Base-by-base conservation (phyloP, 2,329 filamentous ascomycete species). In the Pseudogymnoascus sp. region DNA sequence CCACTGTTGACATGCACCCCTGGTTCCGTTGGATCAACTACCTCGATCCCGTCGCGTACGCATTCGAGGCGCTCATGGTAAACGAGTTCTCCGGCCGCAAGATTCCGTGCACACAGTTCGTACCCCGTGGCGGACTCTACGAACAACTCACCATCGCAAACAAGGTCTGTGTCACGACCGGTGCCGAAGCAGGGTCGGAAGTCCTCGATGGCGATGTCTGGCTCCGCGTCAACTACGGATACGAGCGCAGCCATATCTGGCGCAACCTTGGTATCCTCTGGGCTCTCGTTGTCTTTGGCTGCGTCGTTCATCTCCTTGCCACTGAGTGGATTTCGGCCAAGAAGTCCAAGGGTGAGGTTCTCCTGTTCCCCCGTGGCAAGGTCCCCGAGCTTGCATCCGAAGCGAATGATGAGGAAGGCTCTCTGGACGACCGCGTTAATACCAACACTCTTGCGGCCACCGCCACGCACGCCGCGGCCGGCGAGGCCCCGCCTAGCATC, bases 1-100 rank as follows among this genome's bases (percentile, higher is more conserved):
- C 78, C 1, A 73, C 72, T 0, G 70, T 68, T 10, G 84, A 67
- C 74, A 95, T 96, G 89, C 81, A 89, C 6, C 83, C 79, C 1
- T 96, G 91, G 90, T 89, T 89, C 69, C 82, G 86, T 65, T 96
- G 91, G 91, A 84, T 96, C 66, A 89, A 89, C 72, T 93, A 90
- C 16, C 12, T 72, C 3, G 66, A 73, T 41, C 72, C 72, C 2
- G 82, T 96, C 10, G 85, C 84, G 1, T 96, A 96, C 67, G 85
- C 86, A 0, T 96, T 96, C 70, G 91, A 96, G 73, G 78, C 86
- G 0, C 80, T 96, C 19, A 89, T 93, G 82, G 83, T 91, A 67
- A 96, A 96, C 75, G 92, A 96, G 74, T 96, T 96, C 56, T 65
- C 62, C 53, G 66, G 63, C 24, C 64, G 67, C 7, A 59, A 62